Evolutionary conservation across 192 early-diverging fungal genomes (phyloP).

Genomic region (Umbelopsis vinacea): DNA sequence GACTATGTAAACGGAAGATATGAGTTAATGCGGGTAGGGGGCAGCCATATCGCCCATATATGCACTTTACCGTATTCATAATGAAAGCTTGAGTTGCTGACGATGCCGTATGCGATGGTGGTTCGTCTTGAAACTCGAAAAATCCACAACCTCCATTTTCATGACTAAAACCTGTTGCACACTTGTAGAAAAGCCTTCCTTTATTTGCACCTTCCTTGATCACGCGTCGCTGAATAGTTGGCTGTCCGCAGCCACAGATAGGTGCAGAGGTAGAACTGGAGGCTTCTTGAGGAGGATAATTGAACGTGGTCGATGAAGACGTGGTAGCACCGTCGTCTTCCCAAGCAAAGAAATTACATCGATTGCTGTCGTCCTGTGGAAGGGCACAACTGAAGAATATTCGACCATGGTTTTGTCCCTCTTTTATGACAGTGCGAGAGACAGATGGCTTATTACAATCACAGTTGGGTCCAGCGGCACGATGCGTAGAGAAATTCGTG

Average conservation of each 20-base stretch:
- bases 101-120: too few relatives aligned
- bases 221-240: slow-evolving; percentile 44
- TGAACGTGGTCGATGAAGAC: neutral
- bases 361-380: slow-evolving; percentile 28
- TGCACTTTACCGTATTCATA: slow-evolving; percentile 2
- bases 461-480: slow-evolving; percentile 30
- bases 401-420: slow-evolving; percentile 59
- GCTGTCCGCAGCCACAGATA: slow-evolving; percentile 15
- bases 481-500: neutral
- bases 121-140: slow-evolving; percentile 20
- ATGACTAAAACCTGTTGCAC: slow-evolving; percentile 32
- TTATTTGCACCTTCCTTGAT: slow-evolving; percentile 59
- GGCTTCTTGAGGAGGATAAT: neutral
- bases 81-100: neutral
- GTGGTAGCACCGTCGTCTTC: slow-evolving; percentile 40
- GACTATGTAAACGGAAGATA: neutral
- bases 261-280: neutral
- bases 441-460: slow-evolving; percentile 41
- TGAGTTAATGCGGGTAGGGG: neutral
- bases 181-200: slow-evolving; percentile 58
- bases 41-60: too few relatives aligned
- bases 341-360: slow-evolving; percentile 67
- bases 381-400: slow-evolving; percentile 53
- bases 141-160: slow-evolving; percentile 31
- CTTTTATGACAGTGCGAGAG: slow-evolving; percentile 44